phyloP scores from a whole-genome alignment of 345 rosid species.

The Aquilaria yunnanensis region DNA sequence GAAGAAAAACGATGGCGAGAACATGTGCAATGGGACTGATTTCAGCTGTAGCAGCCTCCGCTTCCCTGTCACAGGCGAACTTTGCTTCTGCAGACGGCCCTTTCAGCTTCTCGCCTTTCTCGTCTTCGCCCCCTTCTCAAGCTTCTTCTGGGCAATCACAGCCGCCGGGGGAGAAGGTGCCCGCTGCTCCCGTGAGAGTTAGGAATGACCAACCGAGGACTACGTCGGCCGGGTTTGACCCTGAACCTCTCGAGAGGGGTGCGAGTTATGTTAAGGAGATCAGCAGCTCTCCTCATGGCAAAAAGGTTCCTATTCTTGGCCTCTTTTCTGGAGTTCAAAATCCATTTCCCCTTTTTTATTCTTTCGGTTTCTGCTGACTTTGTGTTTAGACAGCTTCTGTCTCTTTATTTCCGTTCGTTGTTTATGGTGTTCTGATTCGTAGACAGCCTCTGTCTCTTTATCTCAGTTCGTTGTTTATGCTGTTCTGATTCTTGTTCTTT shows the following conservation, averaged over 20 bases:
- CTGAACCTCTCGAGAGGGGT: slow-evolving; percentile 86
- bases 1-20: slow-evolving; percentile 43
- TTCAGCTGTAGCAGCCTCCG: slow-evolving; percentile 65
- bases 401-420: too few species aligned
- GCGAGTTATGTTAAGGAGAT: slow-evolving; percentile 70
- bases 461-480: too few species aligned
- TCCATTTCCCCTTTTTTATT: not conserved
- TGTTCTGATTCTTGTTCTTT: too few species aligned
- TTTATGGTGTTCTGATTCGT: too few species aligned
- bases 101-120: slow-evolving; percentile 41
- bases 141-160: slow-evolving; percentile 24
- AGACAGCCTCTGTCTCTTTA: too few species aligned
- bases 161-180: slow-evolving; percentile 31
- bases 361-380: not conserved
- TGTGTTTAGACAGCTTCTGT: too few species aligned
- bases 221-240: slow-evolving; percentile 81
- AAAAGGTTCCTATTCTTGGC: slow-evolving; percentile 49
- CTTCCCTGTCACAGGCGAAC: slow-evolving; percentile 33
- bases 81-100: slow-evolving; percentile 62
- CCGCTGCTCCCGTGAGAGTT: slow-evolving; percentile 33
- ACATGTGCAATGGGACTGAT: slow-evolving; percentile 46
- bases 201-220: slow-evolving; percentile 82
- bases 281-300: slow-evolving; percentile 54
- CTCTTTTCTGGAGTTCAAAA: not conserved
- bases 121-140: slow-evolving; percentile 27